phyloP scores from a whole-genome alignment of 768 basidiomycete species.

The Asterophora lycoperdoides region DNA sequence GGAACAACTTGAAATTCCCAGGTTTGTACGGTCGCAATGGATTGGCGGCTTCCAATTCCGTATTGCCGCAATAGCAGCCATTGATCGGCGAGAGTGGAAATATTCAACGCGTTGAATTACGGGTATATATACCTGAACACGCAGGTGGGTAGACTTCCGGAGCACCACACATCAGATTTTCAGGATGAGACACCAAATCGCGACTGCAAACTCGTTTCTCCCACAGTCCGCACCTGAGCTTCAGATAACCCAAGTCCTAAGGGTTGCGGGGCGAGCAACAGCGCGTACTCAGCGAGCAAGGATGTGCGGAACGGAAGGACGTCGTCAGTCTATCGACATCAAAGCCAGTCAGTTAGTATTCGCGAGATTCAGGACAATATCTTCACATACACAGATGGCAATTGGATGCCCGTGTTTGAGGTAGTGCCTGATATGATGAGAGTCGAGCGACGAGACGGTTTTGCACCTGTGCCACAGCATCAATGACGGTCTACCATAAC shows the following conservation, averaged over 20 bases:
- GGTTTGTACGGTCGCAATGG: too few relatives aligned
- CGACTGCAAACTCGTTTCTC: slow-evolving; percentile 57
- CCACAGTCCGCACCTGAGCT: slow-evolving; percentile 51
- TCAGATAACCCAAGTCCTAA: slow-evolving; percentile 65
- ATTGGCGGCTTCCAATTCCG: too few relatives aligned
- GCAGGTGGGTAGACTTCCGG: too few relatives aligned
- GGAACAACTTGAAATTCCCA: too few relatives aligned
- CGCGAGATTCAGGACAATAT: not conserved
- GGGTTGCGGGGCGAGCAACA: slow-evolving; percentile 70
- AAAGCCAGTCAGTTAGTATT: not conserved
- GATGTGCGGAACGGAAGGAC: slow-evolving; percentile 74
- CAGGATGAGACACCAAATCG: slow-evolving; percentile 14
- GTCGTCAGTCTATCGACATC: slow-evolving; percentile 66
- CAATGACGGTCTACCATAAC: not conserved
- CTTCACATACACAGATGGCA: slow-evolving; percentile 63
- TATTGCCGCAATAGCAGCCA: too few relatives aligned
- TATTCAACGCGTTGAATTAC: too few relatives aligned
- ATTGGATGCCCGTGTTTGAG: slow-evolving; percentile 62
- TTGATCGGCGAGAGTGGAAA: too few relatives aligned
- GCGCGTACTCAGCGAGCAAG: slow-evolving; percentile 72
- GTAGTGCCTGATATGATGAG: slow-evolving; percentile 71
- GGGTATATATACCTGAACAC: too few relatives aligned
- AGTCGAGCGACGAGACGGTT: slow-evolving; percentile 59
- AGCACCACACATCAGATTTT: not conserved
- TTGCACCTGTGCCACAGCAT: slow-evolving; percentile 47